A percentile compares a stretch with the other conserved stretches of the same genome.
Evolutionary conservation across 1,284 basidiomycete species (phyloP).

Genomic region (Cutaneotrichosporon curvatum): DNA sequence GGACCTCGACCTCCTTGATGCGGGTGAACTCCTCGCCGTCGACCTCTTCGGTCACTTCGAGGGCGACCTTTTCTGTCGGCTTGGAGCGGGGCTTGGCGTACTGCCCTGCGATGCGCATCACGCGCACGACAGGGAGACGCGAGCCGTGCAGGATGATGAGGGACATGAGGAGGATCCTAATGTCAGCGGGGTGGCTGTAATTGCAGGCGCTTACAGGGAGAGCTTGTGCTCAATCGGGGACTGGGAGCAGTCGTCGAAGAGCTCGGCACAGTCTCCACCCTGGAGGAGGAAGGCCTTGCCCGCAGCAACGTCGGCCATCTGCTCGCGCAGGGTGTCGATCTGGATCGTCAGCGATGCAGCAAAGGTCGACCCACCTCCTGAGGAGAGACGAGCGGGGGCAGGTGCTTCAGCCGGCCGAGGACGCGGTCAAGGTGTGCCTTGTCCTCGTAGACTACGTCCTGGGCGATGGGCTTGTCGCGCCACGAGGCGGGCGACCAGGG

Average conservation of each 20-base stretch:
- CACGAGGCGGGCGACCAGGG: constrained; percentile 55
- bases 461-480: constrained; percentile 62
- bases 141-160: constrained; percentile 91
- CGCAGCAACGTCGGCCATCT: constrained; percentile 71
- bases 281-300: constrained; percentile 90
- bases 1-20: constrained; percentile 38
- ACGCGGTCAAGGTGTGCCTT: constrained; percentile 54
- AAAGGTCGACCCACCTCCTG: constrained; percentile 76
- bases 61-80: constrained; percentile 61
- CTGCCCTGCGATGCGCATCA: constrained; percentile 89
- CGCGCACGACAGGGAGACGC: constrained; percentile 81
- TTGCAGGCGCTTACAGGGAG: constrained; percentile 53
- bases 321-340: constrained; percentile 78
- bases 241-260: constrained; percentile 84
- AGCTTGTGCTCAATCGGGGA: constrained; percentile 91
- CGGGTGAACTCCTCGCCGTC: constrained; percentile 30
- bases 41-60: constrained; percentile 52
- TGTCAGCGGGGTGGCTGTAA: constrained; percentile 1
- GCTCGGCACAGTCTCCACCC: constrained; percentile 94
- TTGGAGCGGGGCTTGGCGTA: constrained; percentile 94
- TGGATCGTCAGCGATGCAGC: constrained; percentile 38
- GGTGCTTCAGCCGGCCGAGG: constrained; percentile 60
- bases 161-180: constrained; percentile 78
- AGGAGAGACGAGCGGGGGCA: constrained; percentile 83
- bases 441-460: constrained; percentile 49